Evolutionary conservation across 345 rosid genomes (phyloP).

Genomic region (Boechera retrofracta): DNA sequence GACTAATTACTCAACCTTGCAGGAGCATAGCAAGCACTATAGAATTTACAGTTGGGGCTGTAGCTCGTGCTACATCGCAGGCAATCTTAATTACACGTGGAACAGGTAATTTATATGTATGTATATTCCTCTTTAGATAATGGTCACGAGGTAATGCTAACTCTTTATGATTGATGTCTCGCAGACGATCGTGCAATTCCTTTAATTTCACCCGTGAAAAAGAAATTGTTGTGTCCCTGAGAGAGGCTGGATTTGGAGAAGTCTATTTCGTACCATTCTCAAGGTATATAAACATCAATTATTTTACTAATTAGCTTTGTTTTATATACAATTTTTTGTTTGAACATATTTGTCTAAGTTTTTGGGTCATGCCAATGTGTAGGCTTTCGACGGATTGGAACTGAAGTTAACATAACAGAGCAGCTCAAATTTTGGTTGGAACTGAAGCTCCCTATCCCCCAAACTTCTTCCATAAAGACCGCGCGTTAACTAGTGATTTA

Average conservation of each 20-base stretch:
- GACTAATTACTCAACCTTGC: neutral
- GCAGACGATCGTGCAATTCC: neutral
- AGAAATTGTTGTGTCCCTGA: neutral
- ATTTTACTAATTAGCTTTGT: neutral
- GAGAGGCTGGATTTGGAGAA: neutral
- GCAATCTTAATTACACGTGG: neutral
- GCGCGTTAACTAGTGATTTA: too few species aligned
- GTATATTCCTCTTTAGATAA: neutral
- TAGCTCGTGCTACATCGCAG: neutral
- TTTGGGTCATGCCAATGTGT: neutral
- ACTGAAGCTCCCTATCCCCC: too few species aligned
- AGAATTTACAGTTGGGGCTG: neutral
- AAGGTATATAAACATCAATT: neutral
- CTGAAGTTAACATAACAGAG: too few species aligned
- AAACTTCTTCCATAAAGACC: too few species aligned
- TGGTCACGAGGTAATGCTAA: neutral
- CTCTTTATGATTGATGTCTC: neutral
- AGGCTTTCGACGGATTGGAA: neutral
- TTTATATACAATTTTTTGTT: too few species aligned
- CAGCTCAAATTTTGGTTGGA: too few species aligned
- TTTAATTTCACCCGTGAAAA: neutral
- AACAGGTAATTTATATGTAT: neutral
- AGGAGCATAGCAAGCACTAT: neutral
- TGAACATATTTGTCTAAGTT: neutral
- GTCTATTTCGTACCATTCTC: neutral